A percentile compares a stretch with the other conserved stretches of the same genome.
These are phyloP conservation scores for Olyra latifolia DNA, from an alignment of 176 grass and related monocot species.

Conservation along the genomic window DNA sequence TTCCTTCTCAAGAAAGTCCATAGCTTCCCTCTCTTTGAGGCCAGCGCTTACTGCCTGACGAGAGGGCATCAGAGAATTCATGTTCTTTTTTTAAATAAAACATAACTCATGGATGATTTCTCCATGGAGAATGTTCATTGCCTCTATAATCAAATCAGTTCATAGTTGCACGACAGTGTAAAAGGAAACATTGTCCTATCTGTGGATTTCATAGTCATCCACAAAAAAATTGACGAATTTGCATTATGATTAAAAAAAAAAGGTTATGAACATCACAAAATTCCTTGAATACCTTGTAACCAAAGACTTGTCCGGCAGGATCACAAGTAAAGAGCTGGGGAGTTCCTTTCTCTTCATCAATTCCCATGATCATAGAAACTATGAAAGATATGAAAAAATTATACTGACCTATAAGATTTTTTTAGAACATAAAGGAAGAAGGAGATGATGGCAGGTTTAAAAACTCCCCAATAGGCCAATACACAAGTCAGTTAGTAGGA, in stretches of 20 bases:
- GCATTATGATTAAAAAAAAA: background rate
- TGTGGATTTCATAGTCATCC: background rate
- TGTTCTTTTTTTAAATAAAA: background rate
- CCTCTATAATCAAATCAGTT: background rate
- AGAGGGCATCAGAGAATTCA: background rate
- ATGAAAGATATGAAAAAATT: background rate
- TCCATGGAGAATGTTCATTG: background rate
- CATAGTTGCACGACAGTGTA: background rate
- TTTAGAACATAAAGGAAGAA: slow-evolving; percentile 5
- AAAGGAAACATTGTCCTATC: background rate
- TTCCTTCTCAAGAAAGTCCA: slow-evolving; percentile 56
- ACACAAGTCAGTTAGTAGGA: background rate
- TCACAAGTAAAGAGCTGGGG: slow-evolving; percentile 66
- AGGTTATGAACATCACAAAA: background rate
- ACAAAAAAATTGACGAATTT: background rate
- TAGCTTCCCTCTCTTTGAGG: slow-evolving; percentile 48
- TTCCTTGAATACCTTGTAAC: slow-evolving; percentile 51
- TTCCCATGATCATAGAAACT: slow-evolving; percentile 63
- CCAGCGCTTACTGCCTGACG: slow-evolving; percentile 56
- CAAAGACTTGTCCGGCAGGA: slow-evolving; percentile 56
- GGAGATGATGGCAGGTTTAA: background rate
- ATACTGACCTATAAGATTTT: background rate
- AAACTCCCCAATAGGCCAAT: background rate
- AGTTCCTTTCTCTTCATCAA: slow-evolving; percentile 63
- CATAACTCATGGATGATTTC: background rate